phyloP scores from a whole-genome alignment of 805 yeast species.

The Yamadazyma paraphyllophila region DNA sequence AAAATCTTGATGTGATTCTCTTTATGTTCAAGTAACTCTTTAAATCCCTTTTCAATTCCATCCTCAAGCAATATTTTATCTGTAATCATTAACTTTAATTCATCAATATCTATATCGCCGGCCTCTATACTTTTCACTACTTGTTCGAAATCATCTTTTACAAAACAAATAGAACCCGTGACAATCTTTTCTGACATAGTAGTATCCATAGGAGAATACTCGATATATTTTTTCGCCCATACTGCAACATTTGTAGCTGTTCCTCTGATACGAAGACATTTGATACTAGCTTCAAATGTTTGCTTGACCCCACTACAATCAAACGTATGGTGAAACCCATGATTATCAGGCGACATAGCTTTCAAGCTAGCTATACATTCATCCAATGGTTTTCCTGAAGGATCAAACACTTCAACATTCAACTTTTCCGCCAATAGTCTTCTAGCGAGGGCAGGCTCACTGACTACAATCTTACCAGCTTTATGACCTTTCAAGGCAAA shows the following conservation, averaged over 20 bases:
- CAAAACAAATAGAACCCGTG: slow-evolving; percentile 64
- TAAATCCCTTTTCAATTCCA: slow-evolving; percentile 53
- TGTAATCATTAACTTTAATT: slow-evolving; percentile 50
- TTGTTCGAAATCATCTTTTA: slow-evolving; percentile 53
- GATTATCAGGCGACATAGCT: slow-evolving; percentile 35
- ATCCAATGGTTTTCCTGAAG: slow-evolving; percentile 35
- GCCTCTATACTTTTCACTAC: slow-evolving; percentile 50
- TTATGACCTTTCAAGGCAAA: slow-evolving; percentile 48
- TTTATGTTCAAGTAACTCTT: slow-evolving; percentile 50
- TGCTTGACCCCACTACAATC: slow-evolving; percentile 57
- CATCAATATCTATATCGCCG: slow-evolving; percentile 45
- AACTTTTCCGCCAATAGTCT: slow-evolving; percentile 54
- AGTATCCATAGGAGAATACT: slow-evolving; percentile 53
- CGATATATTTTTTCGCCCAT: slow-evolving; percentile 54
- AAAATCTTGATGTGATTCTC: slow-evolving; percentile 55
- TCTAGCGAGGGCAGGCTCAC: slow-evolving; percentile 56
- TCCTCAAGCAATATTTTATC: slow-evolving; percentile 49
- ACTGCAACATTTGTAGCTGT: slow-evolving; percentile 63
- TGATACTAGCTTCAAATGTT: slow-evolving; percentile 51
- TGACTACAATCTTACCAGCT: slow-evolving; percentile 44
- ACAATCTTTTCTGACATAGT: slow-evolving; percentile 54
- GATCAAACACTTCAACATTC: slow-evolving; percentile 52
- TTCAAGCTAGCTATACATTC: slow-evolving; percentile 37
- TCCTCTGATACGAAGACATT: slow-evolving; percentile 52
- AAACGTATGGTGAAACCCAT: slow-evolving; percentile 49